Percentiles rank a stretch among this genome's conserved stretches.
Conservation (phyloP, 495 filamentous ascomycete species). For the Bathelium albidoporum region DNA sequence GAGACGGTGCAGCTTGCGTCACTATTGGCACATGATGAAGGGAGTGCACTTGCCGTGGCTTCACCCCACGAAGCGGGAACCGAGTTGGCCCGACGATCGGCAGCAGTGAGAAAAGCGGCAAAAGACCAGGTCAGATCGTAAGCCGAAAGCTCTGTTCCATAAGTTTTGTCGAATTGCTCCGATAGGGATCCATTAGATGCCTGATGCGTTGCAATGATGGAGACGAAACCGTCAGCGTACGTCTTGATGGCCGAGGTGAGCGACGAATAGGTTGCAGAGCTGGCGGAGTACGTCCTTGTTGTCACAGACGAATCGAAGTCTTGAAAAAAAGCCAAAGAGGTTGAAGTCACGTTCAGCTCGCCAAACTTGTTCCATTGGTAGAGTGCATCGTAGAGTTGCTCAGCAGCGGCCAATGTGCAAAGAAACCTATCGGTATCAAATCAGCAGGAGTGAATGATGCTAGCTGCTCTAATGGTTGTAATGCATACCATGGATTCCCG, state of each 20-base stretch:
- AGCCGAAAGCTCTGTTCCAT: constrained; percentile 46
- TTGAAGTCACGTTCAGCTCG: constrained; percentile 42
- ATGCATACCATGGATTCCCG: constrained; percentile 40
- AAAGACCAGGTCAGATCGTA: constrained; percentile 60
- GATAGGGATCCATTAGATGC: constrained; percentile 43
- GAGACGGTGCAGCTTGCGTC: constrained; percentile 31
- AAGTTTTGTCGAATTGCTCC: constrained; percentile 49
- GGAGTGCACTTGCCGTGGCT: constrained; percentile 41
- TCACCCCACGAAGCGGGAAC: constrained; percentile 50
- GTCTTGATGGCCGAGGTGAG: constrained; percentile 44
- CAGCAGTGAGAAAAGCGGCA: constrained; percentile 51
- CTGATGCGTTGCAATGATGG: constrained; percentile 41
- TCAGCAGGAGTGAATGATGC: not conserved
- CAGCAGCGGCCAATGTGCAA: constrained; percentile 52
- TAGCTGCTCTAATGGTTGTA: not conserved
- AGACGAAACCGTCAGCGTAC: constrained; percentile 58
- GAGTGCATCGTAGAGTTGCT: constrained; percentile 55
- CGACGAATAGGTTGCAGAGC: constrained; percentile 37
- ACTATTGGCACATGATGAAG: constrained; percentile 37
- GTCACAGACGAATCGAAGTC: constrained; percentile 39
- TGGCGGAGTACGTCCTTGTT: constrained; percentile 41
- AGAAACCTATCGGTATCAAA: constrained; percentile 45
- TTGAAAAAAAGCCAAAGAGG: constrained; percentile 49
- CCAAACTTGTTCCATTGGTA: constrained; percentile 48
- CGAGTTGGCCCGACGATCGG: constrained; percentile 32